Evolutionary conservation across 768 basidiomycete genomes (phyloP), one percentile per base, ranked within the genome.

Genomic region (Galerina marginata): DNA sequence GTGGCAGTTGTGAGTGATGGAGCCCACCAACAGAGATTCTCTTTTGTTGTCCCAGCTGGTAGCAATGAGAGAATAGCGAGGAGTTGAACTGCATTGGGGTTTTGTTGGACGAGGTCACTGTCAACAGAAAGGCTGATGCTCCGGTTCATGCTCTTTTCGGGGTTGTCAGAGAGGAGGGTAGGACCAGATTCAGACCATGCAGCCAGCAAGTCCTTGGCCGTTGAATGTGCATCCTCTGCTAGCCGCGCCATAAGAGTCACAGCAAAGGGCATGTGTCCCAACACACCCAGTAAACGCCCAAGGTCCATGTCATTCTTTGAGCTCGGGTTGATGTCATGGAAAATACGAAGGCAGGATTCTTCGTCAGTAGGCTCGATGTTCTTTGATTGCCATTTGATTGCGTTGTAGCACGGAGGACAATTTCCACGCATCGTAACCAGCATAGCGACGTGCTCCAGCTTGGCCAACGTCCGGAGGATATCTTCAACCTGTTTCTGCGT

Each of bases 231-330:
- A 15, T 54, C 51, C 37, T 44, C 25, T 25, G 50, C 63, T 9
- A 61, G 56, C 40, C 68, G 66, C 6, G 77, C 77, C 66, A 77
- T 67, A 6, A 79, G 65, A 20, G 67, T 72, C 23, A 79, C 64
- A 4, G 75, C 76, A 39, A 73, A 60, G 36, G 77, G 76, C 54
- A 76, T 65, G 56, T 67, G 54, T 15, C 67, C 74, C 16, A 78
- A 45, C 6, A 59, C 45, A 39, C 76, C 54, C 1, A 75, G 61
- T 9, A 40, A 46, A 46, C 64, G 16, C 6, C 44, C 64, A 7
- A 75, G n/a, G n/a, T n/a, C n/a, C 58, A 12, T 65, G 16, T 68
- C 62, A 29, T 60, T 46, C 9, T 61, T 58, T 2, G 69, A 68
- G 46, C 46, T 54, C 3, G 63, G 59, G 51, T 68, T 33, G 4